These are phyloP conservation scores for Hypoxylon sp. DNA, from an alignment of 2,329 filamentous ascomycete species.

Conservation along the genomic window DNA sequence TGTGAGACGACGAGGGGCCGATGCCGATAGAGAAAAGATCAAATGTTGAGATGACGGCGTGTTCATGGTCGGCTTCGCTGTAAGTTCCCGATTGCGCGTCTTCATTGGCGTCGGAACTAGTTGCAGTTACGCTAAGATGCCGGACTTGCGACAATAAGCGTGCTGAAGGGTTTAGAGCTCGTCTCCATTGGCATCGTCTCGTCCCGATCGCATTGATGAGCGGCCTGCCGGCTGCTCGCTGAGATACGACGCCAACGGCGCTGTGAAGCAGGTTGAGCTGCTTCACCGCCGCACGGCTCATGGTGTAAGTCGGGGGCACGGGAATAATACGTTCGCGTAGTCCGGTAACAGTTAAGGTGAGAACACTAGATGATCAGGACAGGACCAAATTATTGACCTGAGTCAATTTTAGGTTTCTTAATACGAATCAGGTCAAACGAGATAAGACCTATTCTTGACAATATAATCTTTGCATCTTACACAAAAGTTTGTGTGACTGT, in stretches of 20 bases:
- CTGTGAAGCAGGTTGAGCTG: slow-evolving; percentile 44
- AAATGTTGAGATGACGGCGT: slow-evolving; percentile 65
- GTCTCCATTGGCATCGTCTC: slow-evolving; percentile 19
- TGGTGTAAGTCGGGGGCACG: slow-evolving; percentile 33
- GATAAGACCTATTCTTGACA: background rate
- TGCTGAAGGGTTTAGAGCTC: slow-evolving; percentile 7
- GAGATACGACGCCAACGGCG: slow-evolving; percentile 28
- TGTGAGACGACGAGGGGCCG: slow-evolving; percentile 64
- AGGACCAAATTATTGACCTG: background rate
- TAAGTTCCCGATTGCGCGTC: slow-evolving; percentile 56
- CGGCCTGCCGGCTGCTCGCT: slow-evolving; percentile 31
- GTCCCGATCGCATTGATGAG: slow-evolving; percentile 8
- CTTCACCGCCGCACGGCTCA: slow-evolving; percentile 44
- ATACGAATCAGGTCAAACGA: slow-evolving; percentile 4
- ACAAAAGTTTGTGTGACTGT: background rate
- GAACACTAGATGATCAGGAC: too few species aligned
- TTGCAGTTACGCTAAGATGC: slow-evolving; percentile 37
- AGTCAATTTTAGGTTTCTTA: slow-evolving; percentile 7
- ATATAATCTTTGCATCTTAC: background rate
- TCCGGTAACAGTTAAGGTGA: too few species aligned
- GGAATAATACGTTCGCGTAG: background rate
- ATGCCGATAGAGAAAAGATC: slow-evolving; percentile 65
- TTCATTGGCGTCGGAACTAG: slow-evolving; percentile 44
- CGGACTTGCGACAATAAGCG: slow-evolving; percentile 34
- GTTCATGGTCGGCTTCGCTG: slow-evolving; percentile 62